Evolutionary conservation across 495 filamentous ascomycete genomes (phyloP).

Genomic region (Parmelia sp.): DNA sequence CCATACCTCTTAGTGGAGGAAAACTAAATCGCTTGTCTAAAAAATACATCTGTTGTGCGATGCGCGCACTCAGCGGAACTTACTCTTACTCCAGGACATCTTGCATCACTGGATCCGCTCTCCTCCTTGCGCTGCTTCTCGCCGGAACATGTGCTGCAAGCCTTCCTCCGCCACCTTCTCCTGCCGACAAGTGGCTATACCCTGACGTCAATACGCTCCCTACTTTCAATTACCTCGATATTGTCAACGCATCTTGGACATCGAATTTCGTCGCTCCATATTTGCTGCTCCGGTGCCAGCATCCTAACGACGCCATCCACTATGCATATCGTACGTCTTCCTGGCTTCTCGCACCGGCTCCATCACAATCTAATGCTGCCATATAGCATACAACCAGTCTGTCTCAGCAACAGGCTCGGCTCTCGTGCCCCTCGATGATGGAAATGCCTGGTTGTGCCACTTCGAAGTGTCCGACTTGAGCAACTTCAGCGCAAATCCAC

Average conservation of each 20-base stretch:
- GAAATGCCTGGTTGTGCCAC: conserved; percentile 2
- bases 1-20: background rate
- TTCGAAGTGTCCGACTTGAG: background rate
- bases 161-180: background rate
- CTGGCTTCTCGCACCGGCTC: background rate
- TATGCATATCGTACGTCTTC: conserved; percentile 3
- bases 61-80: background rate
- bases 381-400: conserved; percentile 2
- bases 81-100: background rate
- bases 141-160: background rate
- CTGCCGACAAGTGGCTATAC: background rate
- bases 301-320: background rate
- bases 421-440: background rate
- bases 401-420: background rate
- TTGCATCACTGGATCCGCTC: background rate
- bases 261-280: conserved; percentile 1
- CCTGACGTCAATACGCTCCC: background rate
- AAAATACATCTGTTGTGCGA: background rate
- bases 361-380: background rate
- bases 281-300: conserved; percentile 3
- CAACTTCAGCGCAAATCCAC: background rate
- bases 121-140: background rate
- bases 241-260: background rate
- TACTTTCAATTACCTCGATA: background rate
- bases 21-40: background rate